A percentile compares a stretch with the other conserved stretches of the same genome.
Conservation (phyloP, 1,139 yeast genomes). For the Lodderomyces theae region DNA sequence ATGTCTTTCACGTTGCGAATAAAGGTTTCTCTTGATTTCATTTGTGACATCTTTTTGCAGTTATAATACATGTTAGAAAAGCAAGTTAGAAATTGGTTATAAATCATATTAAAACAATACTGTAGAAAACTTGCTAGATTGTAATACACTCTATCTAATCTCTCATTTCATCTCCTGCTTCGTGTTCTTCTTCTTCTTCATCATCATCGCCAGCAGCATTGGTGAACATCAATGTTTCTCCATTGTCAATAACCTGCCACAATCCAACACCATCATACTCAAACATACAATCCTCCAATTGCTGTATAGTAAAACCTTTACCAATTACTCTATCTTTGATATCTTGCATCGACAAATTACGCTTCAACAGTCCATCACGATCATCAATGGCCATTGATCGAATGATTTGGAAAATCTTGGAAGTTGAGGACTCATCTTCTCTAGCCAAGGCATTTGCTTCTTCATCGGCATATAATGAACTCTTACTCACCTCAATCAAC, state of each 20-base stretch:
- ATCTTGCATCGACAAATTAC: slow-evolving; percentile 51
- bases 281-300: slow-evolving; percentile 69
- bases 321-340: slow-evolving; percentile 71
- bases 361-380: slow-evolving; percentile 30
- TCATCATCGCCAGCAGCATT: slow-evolving; percentile 24
- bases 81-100: background rate
- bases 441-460: slow-evolving; percentile 25
- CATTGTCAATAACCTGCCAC: slow-evolving; percentile 74
- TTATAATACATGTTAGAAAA: background rate
- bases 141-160: slow-evolving; percentile 1
- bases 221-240: slow-evolving; percentile 50
- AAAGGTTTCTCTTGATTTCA: no score
- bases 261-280: slow-evolving; percentile 73
- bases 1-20: no score
- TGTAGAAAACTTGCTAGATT: background rate
- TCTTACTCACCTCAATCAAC: slow-evolving; percentile 79
- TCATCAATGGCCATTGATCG: slow-evolving; percentile 51
- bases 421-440: slow-evolving; percentile 53
- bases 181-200: slow-evolving; percentile 2
- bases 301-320: slow-evolving; percentile 80
- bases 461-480: slow-evolving; percentile 63
- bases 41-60: no score
- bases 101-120: slow-evolving; percentile 1
- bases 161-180: background rate
- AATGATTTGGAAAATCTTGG: slow-evolving; percentile 62